These are phyloP conservation scores for Chlamydomonas schloesseri DNA, from an alignment of 139 green algal genomes.

Conservation along the genomic window DNA sequence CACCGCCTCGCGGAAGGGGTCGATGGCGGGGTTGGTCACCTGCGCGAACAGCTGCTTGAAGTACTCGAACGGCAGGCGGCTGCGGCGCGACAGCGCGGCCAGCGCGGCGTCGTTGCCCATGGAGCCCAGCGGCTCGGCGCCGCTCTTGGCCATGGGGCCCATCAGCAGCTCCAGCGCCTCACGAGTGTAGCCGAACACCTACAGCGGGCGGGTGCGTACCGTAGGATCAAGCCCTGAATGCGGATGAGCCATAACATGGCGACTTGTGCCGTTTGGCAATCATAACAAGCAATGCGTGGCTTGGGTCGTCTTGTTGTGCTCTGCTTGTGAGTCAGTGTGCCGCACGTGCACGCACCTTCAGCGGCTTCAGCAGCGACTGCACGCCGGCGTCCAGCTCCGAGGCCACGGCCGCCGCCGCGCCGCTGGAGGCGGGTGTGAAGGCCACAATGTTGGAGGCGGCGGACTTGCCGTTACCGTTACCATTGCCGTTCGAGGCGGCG, in stretches of 20 bases:
- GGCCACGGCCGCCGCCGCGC: not conserved
- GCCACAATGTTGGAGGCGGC: slow-evolving; percentile 32
- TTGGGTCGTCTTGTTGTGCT: too few relatives aligned
- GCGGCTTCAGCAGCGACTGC: slow-evolving; percentile 51
- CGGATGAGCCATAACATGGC: too few relatives aligned
- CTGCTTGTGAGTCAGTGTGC: too few relatives aligned
- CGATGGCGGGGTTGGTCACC: slow-evolving; percentile 98
- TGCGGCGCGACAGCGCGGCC: slow-evolving; percentile 82
- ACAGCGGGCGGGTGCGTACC: too few relatives aligned
- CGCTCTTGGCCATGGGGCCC: slow-evolving; percentile 86
- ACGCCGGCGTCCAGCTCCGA: slow-evolving; percentile 25
- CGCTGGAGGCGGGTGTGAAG: not conserved
- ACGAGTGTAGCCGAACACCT: slow-evolving; percentile 82
- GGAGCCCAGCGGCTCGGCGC: slow-evolving; percentile 91
- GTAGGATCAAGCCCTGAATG: too few relatives aligned
- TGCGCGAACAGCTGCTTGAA: slow-evolving; percentile 99
- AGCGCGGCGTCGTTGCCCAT: slow-evolving; percentile 97
- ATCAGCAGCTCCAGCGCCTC: slow-evolving; percentile 95
- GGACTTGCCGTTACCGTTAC: slow-evolving; percentile 30
- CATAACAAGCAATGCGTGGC: too few relatives aligned
- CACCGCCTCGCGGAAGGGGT: slow-evolving; percentile 95
- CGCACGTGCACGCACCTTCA: slow-evolving; percentile 60
- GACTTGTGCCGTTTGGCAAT: too few relatives aligned
- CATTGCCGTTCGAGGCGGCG: slow-evolving; percentile 56
- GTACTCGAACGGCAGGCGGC: slow-evolving; percentile 93